Conservation (phyloP, 768 basidiomycete species). For the Mycena kentingensis region DNA sequence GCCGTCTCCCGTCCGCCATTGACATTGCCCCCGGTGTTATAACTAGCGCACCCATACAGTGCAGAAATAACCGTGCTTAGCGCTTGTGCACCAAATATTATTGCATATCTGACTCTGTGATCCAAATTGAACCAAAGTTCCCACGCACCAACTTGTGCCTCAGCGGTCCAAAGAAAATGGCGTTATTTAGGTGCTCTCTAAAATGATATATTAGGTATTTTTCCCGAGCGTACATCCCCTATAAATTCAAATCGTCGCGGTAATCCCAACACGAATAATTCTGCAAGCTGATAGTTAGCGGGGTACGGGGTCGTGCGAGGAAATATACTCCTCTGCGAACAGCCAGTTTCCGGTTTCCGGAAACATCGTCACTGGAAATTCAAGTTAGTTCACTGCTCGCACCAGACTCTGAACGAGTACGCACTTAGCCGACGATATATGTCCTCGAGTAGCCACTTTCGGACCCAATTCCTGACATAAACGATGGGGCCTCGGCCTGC, state of each 20-base stretch:
- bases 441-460: slow-evolving; percentile 59
- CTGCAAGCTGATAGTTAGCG: slow-evolving; percentile 26
- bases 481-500: slow-evolving; percentile 34
- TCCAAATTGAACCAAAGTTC: too few species aligned
- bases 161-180: too few species aligned
- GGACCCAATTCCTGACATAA: slow-evolving; percentile 43
- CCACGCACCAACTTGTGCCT: too few species aligned
- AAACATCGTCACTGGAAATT: slow-evolving; percentile 52
- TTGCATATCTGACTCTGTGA: too few species aligned
- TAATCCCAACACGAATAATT: slow-evolving; percentile 61
- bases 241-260: slow-evolving; percentile 46
- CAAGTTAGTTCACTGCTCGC: background rate
- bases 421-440: slow-evolving; percentile 60
- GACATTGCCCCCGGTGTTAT: too few species aligned
- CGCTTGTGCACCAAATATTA: too few species aligned
- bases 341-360: slow-evolving; percentile 63
- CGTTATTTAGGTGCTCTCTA: too few species aligned
- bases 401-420: slow-evolving; percentile 11
- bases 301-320: background rate
- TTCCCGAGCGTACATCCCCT: too few species aligned
- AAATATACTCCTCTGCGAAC: slow-evolving; percentile 56
- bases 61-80: too few species aligned
- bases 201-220: too few species aligned
- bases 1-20: too few species aligned
- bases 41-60: too few species aligned